phyloP scores from a whole-genome alignment of 1,139 yeast genomes.

The Yamadazyma blattariae region DNA sequence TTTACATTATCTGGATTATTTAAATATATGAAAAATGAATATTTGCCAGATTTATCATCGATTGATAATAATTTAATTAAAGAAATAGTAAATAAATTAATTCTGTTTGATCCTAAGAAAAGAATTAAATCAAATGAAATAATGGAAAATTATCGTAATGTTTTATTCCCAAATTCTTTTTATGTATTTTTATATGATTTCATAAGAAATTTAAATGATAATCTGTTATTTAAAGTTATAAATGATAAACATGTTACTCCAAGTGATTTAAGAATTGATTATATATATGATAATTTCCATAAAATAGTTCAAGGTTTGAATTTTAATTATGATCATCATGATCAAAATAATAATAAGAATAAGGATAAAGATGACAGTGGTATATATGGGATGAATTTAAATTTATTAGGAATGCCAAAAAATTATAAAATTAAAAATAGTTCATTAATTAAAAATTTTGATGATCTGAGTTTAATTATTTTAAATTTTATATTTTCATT shows the following conservation, averaged over 20 bases:
- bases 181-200: constrained; percentile 70
- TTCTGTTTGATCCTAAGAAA: constrained; percentile 56
- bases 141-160: constrained; percentile 46
- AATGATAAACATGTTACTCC: constrained; percentile 24
- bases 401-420: constrained; percentile 46
- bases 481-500: constrained; percentile 64
- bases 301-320: constrained; percentile 48
- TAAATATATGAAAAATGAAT: constrained; percentile 72
- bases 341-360: background rate
- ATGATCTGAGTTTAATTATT: constrained; percentile 51
- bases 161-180: constrained; percentile 69
- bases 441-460: constrained; percentile 13
- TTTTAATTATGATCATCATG: constrained; percentile 28
- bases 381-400: constrained; percentile 35
- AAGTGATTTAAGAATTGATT: constrained; percentile 60
- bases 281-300: constrained; percentile 56
- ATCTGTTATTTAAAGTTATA: constrained; percentile 17
- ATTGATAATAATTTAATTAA: constrained; percentile 51
- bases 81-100: constrained; percentile 59
- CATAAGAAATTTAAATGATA: constrained; percentile 40
- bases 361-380: background rate
- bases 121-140: constrained; percentile 57
- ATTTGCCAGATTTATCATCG: constrained; percentile 55
- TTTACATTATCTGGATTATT: constrained; percentile 85
- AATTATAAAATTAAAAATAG: constrained; percentile 42